A percentile compares a stretch with the other conserved stretches of the same genome.
Evolutionary conservation across 2,329 filamentous ascomycete species (phyloP).

Genomic region (Cryphonectria nitschkei): DNA sequence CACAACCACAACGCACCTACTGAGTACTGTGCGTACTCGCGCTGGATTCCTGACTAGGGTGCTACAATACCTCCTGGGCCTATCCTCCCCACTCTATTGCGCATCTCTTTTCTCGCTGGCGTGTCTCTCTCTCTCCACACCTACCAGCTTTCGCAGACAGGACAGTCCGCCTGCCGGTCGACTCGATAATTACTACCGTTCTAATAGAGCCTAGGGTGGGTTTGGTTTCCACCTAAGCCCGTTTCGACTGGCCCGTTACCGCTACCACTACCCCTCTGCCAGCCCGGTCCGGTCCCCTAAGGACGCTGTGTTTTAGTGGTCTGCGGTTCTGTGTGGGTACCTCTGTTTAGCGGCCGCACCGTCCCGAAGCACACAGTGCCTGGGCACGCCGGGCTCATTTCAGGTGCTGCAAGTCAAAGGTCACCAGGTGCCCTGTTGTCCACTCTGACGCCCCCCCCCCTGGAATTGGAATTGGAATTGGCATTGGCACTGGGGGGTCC

Average conservation of each 20-base stretch:
- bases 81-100: background rate
- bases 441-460: conserved; percentile 11
- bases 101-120: background rate
- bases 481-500: background rate
- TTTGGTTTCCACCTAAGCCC: conserved; percentile 22
- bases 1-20: background rate
- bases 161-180: conserved; percentile 11
- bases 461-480: conserved; percentile 23
- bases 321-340: conserved; percentile 2
- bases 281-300: conserved; percentile 1
- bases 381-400: background rate
- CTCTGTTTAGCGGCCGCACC: conserved; percentile 1
- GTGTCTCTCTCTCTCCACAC: conserved; percentile 12
- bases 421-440: conserved; percentile 12
- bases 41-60: background rate
- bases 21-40: background rate
- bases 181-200: conserved; percentile 25
- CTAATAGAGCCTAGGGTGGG: conserved; percentile 22
- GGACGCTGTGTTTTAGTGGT: background rate
- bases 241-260: conserved; percentile 2
- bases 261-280: background rate
- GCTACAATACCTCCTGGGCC: background rate
- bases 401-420: background rate
- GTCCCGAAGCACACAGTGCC: conserved; percentile 1
- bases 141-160: conserved; percentile 15